Evolutionary conservation across 139 green algal genomes (phyloP), one percentile per base, ranked within the genome.

Genomic region (Mesostigma viride): DNA sequence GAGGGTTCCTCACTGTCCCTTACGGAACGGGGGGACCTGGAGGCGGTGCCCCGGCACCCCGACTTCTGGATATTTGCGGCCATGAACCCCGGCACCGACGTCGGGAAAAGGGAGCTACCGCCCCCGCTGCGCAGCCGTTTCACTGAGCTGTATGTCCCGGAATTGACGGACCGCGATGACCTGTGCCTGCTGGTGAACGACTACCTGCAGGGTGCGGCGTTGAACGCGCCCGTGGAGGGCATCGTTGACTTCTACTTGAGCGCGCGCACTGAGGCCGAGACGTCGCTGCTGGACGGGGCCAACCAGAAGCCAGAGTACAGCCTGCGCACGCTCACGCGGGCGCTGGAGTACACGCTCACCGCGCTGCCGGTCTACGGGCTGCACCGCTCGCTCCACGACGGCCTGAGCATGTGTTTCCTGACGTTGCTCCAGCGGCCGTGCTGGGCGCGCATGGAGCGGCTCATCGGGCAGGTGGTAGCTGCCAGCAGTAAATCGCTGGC

Each of bases 71-170:
- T 99, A 2, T 88, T 99, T 64, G 90, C 84, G 0, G 86, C 86
- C 27, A 99, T 99, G 94, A 99, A 99, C 79, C 94, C 94, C 0
- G 90, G 91, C 17, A 99, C 94, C 2, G 94, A 81, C 70, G 84
- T 88, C 31, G 94, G 94, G 47, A 99, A 99, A 82, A 76, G 85
- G 17, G 89, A 97, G 63, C 83, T 99, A 48, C 89, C 92, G 3
- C 68, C 84, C 0, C 64, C 79, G 22, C 78, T 99, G 32, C 79
- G 87, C 34, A 88, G 87, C 51, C 85, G 89, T 47, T 97, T 99
- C 75, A 97, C 88, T 2, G 94, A 99, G 79, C 58, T 97, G 2
- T 98, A 86, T 78, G 85, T 94, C 33, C 70, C 79, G 1, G 93
- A 98, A 81, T 84, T 91, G 20, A 71, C 72, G 0, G 32, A 56